Evolutionary conservation across 2,329 filamentous ascomycete genomes (phyloP).

Genomic region (Amauroascus verrucosus): DNA sequence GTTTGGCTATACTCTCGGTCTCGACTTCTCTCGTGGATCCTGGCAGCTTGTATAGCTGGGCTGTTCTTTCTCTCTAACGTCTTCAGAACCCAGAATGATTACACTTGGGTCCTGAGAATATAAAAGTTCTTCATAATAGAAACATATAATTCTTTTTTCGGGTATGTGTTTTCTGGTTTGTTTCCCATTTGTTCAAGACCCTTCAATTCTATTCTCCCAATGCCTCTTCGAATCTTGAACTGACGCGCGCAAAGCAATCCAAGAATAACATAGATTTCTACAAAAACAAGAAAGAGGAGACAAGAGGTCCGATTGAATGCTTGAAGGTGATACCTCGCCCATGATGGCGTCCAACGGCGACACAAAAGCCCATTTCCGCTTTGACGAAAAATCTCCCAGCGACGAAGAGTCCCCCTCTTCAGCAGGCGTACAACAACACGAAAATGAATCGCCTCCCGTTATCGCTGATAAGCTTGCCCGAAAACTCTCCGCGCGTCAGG

Average conservation of each 20-base stretch:
- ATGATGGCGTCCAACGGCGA: conserved; percentile 4
- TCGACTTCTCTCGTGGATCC: neutral
- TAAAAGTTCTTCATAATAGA: neutral
- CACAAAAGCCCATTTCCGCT: neutral
- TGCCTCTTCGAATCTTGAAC: neutral
- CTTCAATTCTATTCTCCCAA: neutral
- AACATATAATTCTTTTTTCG: neutral
- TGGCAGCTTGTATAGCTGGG: neutral
- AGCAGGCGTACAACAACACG: neutral
- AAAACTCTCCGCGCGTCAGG: conserved; percentile 50
- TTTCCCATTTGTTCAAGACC: neutral
- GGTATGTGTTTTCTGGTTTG: neutral
- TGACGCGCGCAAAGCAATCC: neutral
- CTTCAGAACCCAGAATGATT: neutral
- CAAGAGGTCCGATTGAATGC: neutral
- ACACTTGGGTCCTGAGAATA: neutral
- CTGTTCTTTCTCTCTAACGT: neutral
- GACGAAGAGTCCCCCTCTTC: neutral
- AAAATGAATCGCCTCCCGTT: conserved; percentile 12
- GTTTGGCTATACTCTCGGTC: neutral
- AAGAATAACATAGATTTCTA: neutral
- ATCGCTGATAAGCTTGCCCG: conserved; percentile 44
- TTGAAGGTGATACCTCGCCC: neutral
- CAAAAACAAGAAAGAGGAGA: neutral
- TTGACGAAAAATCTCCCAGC: neutral